Percentiles rank a stretch among this genome's conserved stretches.
phyloP scores from a whole-genome alignment of 1,139 yeast species.

The Scheffersomyces segobiensis region DNA sequence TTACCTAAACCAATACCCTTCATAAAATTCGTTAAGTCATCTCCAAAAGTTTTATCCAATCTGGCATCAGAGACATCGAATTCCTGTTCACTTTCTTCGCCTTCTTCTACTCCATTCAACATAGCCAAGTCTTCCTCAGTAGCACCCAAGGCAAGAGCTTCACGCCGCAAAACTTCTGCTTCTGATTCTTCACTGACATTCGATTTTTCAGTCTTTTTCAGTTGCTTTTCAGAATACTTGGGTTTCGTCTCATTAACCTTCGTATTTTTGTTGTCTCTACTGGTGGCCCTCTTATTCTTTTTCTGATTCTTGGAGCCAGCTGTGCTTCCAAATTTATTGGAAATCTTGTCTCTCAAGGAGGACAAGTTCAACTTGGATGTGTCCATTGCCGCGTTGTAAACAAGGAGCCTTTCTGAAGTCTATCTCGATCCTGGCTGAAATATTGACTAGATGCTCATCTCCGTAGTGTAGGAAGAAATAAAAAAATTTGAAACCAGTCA shows the following conservation, averaged over 20 bases:
- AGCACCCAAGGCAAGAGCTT: conserved; percentile 71
- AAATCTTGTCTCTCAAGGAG: conserved; percentile 59
- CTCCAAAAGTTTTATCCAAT: conserved; percentile 49
- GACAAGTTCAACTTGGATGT: conserved; percentile 42
- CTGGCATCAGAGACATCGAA: conserved; percentile 40
- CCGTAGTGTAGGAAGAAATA: background rate
- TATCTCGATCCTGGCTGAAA: background rate
- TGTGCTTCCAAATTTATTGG: conserved; percentile 36
- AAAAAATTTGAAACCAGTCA: background rate
- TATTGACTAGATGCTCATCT: background rate
- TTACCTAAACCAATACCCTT: conserved; percentile 63
- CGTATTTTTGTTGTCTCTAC: conserved; percentile 20
- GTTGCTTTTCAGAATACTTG: conserved; percentile 5
- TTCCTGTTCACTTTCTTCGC: conserved; percentile 67
- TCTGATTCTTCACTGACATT: conserved; percentile 15
- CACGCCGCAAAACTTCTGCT: conserved; percentile 56
- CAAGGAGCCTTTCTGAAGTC: conserved; percentile 5
- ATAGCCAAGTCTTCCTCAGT: conserved; percentile 63
- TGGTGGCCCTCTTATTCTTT: conserved; percentile 17
- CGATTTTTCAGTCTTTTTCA: conserved; percentile 6
- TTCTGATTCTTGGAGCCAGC: conserved; percentile 12
- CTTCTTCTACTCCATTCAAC: conserved; percentile 50
- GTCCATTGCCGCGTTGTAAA: conserved; percentile 25
- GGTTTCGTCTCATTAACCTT: conserved; percentile 11
- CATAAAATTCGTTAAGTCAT: conserved; percentile 68